Evolutionary conservation across 768 basidiomycete genomes (phyloP).

Genomic region (Pulveroboletus ravenelii): DNA sequence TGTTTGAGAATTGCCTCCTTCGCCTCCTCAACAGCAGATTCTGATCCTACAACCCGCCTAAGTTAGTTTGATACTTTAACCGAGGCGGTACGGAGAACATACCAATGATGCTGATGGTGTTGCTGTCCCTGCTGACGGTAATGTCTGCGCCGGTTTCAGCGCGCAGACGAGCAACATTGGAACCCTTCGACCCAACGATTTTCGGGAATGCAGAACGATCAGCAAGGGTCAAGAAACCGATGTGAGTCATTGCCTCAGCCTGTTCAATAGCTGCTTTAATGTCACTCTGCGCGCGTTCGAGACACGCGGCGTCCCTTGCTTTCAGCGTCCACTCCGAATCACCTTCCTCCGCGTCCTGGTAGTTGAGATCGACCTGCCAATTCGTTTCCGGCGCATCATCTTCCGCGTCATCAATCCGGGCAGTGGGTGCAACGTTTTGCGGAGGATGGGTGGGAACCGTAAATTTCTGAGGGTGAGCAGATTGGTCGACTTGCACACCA

Average conservation of each 20-base stretch:
- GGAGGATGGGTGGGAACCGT: conserved; percentile 57
- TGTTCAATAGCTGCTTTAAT: conserved; percentile 66
- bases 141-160: conserved; percentile 90
- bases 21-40: conserved; percentile 62
- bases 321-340: conserved; percentile 83
- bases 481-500: conserved; percentile 80
- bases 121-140: conserved; percentile 84
- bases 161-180: conserved; percentile 84
- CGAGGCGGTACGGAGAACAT: conserved; percentile 4
- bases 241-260: conserved; percentile 68
- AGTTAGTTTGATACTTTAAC: conserved; percentile 7
- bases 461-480: conserved; percentile 55
- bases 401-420: conserved; percentile 80
- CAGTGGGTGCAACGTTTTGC: conserved; percentile 38
- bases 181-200: conserved; percentile 88
- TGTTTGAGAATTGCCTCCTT: conserved; percentile 73
- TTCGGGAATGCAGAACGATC: conserved; percentile 86
- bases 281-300: conserved; percentile 70
- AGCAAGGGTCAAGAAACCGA: conserved; percentile 79
- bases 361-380: conserved; percentile 80
- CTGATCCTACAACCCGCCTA: conserved; percentile 47
- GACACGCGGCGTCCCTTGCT: conserved; percentile 67
- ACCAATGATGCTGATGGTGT: conserved; percentile 85
- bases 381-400: conserved; percentile 44
- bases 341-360: conserved; percentile 77